These are phyloP conservation scores for Limonomyces culmigenus DNA, from an alignment of 1,284 basidiomycete species.

Conservation along the genomic window DNA sequence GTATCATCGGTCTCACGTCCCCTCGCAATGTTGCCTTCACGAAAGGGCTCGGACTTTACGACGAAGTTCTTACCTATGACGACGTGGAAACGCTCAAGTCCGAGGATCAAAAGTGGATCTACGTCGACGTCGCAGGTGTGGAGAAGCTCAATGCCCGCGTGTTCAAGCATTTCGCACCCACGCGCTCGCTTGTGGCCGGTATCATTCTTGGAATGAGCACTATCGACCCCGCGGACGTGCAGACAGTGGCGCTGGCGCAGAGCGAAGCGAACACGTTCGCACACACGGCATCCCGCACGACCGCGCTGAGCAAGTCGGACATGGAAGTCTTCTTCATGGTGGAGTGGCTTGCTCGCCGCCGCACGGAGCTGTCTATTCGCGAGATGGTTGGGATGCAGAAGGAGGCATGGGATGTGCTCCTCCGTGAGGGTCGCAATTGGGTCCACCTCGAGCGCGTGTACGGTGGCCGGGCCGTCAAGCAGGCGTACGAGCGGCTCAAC, in stretches of 20 bases:
- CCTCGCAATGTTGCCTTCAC: constrained; percentile 34
- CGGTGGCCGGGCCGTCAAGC: constrained; percentile 28
- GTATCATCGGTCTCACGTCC: constrained; percentile 41
- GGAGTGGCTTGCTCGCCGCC: constrained; percentile 41
- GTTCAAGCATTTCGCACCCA: constrained; percentile 19
- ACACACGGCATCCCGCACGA: constrained; percentile 17
- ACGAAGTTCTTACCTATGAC: constrained; percentile 34
- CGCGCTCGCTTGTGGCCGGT: constrained; percentile 19
- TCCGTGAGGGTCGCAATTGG: constrained; percentile 36
- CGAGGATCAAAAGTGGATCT: constrained; percentile 23
- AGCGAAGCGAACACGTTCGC: no score
- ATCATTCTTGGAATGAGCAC: constrained; percentile 38
- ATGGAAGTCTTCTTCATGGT: constrained; percentile 46
- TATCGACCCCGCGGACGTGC: constrained; percentile 30
- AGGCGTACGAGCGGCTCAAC: constrained; percentile 26
- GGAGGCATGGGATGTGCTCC: constrained; percentile 34
- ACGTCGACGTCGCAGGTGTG: constrained; percentile 47
- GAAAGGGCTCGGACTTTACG: constrained; percentile 30
- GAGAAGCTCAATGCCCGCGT: constrained; percentile 26
- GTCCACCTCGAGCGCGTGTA: constrained; percentile 27
- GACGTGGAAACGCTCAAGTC: constrained; percentile 15
- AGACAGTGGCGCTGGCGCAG: no score
- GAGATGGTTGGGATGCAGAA: constrained; percentile 32
- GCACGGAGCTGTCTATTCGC: constrained; percentile 22
- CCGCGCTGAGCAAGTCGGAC: constrained; percentile 10